These are phyloP conservation scores for Medicago ruthenica DNA, from an alignment of 306 rosid genomes.

Conservation along the genomic window DNA sequence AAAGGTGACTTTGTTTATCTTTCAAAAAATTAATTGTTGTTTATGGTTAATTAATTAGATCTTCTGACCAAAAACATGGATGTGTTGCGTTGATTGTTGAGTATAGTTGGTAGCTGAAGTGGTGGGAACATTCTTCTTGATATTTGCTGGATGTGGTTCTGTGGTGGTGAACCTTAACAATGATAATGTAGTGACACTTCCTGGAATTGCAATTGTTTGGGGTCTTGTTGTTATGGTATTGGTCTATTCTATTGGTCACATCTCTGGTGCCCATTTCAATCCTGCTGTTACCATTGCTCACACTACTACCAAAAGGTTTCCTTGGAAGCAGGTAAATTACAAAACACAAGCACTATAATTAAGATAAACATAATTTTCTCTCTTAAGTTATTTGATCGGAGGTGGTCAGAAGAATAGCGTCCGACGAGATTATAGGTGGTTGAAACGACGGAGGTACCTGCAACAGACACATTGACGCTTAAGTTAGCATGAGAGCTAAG, in stretches of 20 bases:
- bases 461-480: no score
- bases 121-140: conserved; percentile 64
- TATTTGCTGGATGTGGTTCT: conserved; percentile 70
- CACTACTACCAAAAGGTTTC: conserved; percentile 66
- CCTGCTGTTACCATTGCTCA: conserved; percentile 88
- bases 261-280: conserved; percentile 88
- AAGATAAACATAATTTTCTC: neutral
- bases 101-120: conserved; percentile 5
- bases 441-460: no score
- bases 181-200: conserved; percentile 54
- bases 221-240: conserved; percentile 72
- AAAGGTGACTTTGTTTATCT: neutral
- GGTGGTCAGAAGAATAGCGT: no score
- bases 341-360: neutral
- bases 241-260: conserved; percentile 72
- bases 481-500: no score
- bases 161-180: conserved; percentile 63
- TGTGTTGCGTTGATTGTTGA: neutral
- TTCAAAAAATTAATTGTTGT: neutral
- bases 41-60: neutral
- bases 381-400: no score
- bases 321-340: conserved; percentile 58
- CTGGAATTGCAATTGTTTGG: conserved; percentile 70
- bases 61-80: neutral
- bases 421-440: no score